phyloP scores from a whole-genome alignment of 1,139 yeast genomes.

The Wickerhamiella infanticola region DNA sequence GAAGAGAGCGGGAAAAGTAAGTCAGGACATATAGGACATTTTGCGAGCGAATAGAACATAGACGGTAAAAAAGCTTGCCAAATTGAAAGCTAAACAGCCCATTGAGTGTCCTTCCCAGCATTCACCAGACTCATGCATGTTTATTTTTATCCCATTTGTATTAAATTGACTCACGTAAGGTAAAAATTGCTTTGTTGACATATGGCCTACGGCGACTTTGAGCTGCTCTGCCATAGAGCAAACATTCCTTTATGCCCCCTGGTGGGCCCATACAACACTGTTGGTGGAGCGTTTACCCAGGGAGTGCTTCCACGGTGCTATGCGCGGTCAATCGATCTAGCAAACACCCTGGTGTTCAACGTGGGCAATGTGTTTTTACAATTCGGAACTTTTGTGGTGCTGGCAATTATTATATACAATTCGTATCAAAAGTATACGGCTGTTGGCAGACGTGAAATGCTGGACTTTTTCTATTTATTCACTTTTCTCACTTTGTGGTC shows the following conservation, averaged over 20 bases:
- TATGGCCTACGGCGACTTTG: constrained; percentile 49
- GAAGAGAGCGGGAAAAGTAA: no score
- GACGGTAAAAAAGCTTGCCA: no score
- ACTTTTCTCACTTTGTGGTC: constrained; percentile 46
- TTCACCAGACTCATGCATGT: not conserved
- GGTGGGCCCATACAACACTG: constrained; percentile 29
- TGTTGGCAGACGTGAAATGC: constrained; percentile 78
- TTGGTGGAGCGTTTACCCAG: constrained; percentile 21
- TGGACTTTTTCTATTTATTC: constrained; percentile 50
- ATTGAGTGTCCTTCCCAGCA: no score
- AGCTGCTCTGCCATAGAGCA: constrained; percentile 46
- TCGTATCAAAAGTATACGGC: constrained; percentile 81
- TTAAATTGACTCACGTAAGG: not conserved
- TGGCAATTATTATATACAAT: constrained; percentile 60
- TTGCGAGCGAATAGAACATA: no score
- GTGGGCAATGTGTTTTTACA: constrained; percentile 82
- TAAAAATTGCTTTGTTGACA: not conserved
- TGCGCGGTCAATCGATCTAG: constrained; percentile 70
- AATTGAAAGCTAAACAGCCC: no score
- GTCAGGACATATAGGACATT: no score
- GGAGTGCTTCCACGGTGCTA: constrained; percentile 71
- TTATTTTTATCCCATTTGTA: not conserved
- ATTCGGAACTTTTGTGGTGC: constrained; percentile 50
- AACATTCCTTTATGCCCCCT: constrained; percentile 70
- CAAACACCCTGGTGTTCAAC: constrained; percentile 82